Base-by-base conservation (phyloP, 2,329 filamentous ascomycete genomes). In the Beauveria brongniartii region DNA sequence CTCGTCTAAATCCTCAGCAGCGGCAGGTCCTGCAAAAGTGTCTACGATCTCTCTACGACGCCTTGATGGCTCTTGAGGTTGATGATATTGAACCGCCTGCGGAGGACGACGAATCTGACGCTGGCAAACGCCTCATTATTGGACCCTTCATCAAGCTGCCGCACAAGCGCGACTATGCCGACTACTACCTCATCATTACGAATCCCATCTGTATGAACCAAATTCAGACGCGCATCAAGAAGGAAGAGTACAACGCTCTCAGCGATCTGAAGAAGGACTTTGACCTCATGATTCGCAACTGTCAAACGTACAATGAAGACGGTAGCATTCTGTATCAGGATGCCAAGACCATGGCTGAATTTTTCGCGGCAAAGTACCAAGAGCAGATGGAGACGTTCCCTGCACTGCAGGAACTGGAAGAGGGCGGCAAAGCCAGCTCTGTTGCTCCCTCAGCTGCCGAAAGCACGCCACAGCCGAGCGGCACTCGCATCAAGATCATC, bases 181-280 rank as follows among this genome's bases (percentile, higher is more conserved):
- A 97, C 72, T 99, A 99, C 78, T 99, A 97, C 73, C 78, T 93
- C 71, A 86, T 97, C 73, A 99, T 99, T 72, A 85, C 88, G 70
- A 88, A 87, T 59, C 94, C 94, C 0, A 97, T 99, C 70, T 93
- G 90, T 70, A 96, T 97, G 89, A 94, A 96, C 67, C 87, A 92
- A 72, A 96, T 99, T 70, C 86, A 91, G 72, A 90, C 89, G 72
- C 93, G 91, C 80, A 96, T 99, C 77, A 97, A 96, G 79, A 93
- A 91, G 75, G 91, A 95, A 70, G 91, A 97, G 71, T 99, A 99
- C 74, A 85, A 84, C 67, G 89, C 83, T 69, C 76, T 97, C 63
- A 86, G 84, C 70, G 90, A 92, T 67, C 85, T 99, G 81, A 83
- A 86, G 60, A 85, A 84, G 66, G 95, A 99, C 70, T 87, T 99